phyloP scores from a whole-genome alignment of 2,329 filamentous ascomycete genomes.

The Aspergillus ruber region DNA sequence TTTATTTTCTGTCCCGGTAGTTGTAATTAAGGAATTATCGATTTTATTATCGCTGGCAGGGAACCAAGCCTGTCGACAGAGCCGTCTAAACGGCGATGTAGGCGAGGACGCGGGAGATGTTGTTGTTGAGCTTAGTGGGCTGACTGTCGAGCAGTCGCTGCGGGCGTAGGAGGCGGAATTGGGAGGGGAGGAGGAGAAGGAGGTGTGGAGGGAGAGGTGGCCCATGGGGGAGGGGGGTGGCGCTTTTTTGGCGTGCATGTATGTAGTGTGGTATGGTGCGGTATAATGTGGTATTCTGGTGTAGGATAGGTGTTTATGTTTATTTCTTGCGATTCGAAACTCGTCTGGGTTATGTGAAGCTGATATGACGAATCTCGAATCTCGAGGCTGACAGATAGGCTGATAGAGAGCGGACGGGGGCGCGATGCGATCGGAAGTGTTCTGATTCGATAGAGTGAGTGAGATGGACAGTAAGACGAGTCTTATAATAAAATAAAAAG shows the following conservation, averaged over 20 bases:
- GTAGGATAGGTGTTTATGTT: no score
- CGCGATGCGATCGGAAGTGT: not conserved
- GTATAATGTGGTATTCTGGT: not conserved
- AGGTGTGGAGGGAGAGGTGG: conserved; percentile 25
- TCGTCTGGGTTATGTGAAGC: no score
- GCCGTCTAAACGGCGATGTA: conserved; percentile 15
- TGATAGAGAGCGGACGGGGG: not conserved
- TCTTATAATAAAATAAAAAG: not conserved
- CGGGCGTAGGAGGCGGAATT: conserved; percentile 10
- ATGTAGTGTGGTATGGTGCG: not conserved
- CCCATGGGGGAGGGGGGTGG: conserved; percentile 16
- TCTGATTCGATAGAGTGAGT: not conserved
- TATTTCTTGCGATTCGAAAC: no score
- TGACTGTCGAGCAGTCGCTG: conserved; percentile 17
- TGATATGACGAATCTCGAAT: no score
- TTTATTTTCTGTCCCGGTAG: no score
- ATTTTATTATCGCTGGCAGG: not conserved
- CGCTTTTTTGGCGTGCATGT: conserved; percentile 1
- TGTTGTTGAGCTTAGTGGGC: conserved; percentile 23
- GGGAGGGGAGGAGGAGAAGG: conserved; percentile 19
- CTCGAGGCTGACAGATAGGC: not conserved
- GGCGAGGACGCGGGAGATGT: conserved; percentile 26
- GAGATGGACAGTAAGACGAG: not conserved
- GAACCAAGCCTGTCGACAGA: conserved; percentile 12
- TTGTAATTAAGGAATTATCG: no score